Percentiles rank a stretch among this genome's conserved stretches.
These are phyloP conservation scores for Nicotiana obtusifolia DNA, from an alignment of 257 asterid species.

Conservation along the genomic window DNA sequence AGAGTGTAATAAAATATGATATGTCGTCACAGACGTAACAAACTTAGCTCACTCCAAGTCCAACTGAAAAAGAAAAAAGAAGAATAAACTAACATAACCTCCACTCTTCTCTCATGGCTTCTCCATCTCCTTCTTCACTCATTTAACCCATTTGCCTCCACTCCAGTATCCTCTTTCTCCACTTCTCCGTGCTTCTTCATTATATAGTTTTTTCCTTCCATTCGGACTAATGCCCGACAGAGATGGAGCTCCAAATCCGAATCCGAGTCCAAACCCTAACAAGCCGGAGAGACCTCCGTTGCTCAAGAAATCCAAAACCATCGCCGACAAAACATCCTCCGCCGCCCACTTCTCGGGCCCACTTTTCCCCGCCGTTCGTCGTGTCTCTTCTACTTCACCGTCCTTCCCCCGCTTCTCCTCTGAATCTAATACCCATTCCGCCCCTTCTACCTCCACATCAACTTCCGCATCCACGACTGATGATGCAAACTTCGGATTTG, in stretches of 20 bases:
- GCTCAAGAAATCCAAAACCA: conserved; percentile 54
- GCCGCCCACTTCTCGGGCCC: conserved; percentile 46
- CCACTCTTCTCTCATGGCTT: background rate
- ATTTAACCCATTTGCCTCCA: background rate
- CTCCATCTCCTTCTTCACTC: background rate
- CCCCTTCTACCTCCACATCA: conserved; percentile 9
- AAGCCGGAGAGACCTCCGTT: conserved; percentile 55
- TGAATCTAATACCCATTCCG: conserved; percentile 11
- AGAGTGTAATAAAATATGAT: no score
- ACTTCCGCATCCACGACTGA: conserved; percentile 22
- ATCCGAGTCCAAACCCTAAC: conserved; percentile 23
- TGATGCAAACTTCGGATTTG: conserved; percentile 46
- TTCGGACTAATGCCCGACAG: conserved; percentile 27
- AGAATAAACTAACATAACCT: background rate
- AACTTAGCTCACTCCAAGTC: no score
- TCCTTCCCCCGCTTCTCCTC: conserved; percentile 19
- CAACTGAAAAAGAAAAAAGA: background rate
- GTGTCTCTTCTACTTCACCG: conserved; percentile 38
- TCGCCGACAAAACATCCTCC: conserved; percentile 24
- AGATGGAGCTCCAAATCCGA: conserved; percentile 32
- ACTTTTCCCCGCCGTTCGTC: conserved; percentile 59
- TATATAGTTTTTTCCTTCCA: background rate
- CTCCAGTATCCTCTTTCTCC: background rate
- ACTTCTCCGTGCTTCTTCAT: background rate
- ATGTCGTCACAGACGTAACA: no score